phyloP scores from a whole-genome alignment of 768 basidiomycete genomes.

The Collybia nuda region DNA sequence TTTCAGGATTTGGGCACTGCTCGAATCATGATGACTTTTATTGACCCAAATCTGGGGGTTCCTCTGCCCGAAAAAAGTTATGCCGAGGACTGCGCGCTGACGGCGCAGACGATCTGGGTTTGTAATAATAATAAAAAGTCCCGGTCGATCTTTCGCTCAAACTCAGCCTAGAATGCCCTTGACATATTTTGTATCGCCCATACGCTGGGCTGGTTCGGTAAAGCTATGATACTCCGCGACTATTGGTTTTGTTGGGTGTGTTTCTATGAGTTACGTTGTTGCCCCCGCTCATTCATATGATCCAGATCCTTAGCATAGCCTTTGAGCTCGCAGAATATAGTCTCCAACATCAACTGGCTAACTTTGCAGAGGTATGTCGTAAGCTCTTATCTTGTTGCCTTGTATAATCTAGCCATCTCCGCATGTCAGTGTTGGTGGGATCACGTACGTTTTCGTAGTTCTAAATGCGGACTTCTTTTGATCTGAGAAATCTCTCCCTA shows the following conservation, averaged over 20 bases:
- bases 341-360: constrained; percentile 83
- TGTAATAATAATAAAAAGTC: constrained; percentile 14
- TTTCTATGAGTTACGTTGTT: constrained; percentile 6
- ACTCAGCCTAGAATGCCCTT: constrained; percentile 58
- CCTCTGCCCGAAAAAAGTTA: constrained; percentile 85
- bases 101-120: constrained; percentile 67
- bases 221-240: constrained; percentile 85
- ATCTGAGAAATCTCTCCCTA: constrained; percentile 23
- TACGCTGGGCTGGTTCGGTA: constrained; percentile 87
- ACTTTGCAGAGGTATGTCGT: constrained; percentile 76
- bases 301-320: constrained; percentile 80
- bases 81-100: constrained; percentile 76
- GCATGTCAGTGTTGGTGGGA: constrained; percentile 84
- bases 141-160: background rate
- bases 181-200: constrained; percentile 90
- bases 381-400: constrained; percentile 5
- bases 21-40: constrained; percentile 71
- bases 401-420: constrained; percentile 14
- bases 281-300: constrained; percentile 12
- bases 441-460: constrained; percentile 54
- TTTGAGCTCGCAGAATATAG: constrained; percentile 91
- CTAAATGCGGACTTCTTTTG: background rate
- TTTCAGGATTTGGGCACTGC: constrained; percentile 85
- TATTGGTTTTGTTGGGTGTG: constrained; percentile 94
- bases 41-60: constrained; percentile 71